Base-by-base conservation (phyloP, 495 filamentous ascomycete species). In the Talaromyces wortmannii region DNA sequence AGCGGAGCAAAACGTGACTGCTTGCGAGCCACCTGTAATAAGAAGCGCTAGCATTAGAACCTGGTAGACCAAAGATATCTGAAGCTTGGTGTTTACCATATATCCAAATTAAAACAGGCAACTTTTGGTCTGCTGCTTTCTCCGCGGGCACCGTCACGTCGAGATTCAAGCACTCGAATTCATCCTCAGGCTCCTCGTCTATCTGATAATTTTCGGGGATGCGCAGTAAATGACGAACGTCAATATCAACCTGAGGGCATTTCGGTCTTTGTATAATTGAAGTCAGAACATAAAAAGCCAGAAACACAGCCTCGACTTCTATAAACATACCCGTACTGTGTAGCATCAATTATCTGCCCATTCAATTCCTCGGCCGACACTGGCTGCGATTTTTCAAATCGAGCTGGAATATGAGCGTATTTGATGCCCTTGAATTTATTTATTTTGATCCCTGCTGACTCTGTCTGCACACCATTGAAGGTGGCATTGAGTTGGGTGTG, bases 51-150 rank as follows among this genome's bases (percentile, higher is more conserved):
- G 31, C 31, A 17, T 50, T 11, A 23, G 0, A 15, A 6, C 31
- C 17, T 7, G 15, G 12, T n/a, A n/a, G 0, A 8, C 31, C 6
- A 13, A 32, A 18, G 1, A 23, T 4, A 50, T n/a, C 4, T 8
- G 36, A 6, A 5, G 2, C 6, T 40, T 6, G 13, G 17, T 50
- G 17, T 8, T 33, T 63, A 68, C 74, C 74, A 56, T 78, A 68
- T 33, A 78, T 72, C 67, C 71, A 78, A 10, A 78, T 53, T 36
- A 78, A 52, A 29, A 76, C 73, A 3, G 74, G 74, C 4, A 75
- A 50, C 23, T 61, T 53, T 0, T 51, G 43, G 13, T 53, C 44
- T 4, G 5, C 30, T 1, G 55, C 13, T 4, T 47, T 48, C 40
- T 60, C 52, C 3, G 70, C 65, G 12, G 71, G 72, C 44, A 61